Base-by-base conservation (phyloP, 192 early-diverging fungal species). In the Backusella tarrabulga region DNA sequence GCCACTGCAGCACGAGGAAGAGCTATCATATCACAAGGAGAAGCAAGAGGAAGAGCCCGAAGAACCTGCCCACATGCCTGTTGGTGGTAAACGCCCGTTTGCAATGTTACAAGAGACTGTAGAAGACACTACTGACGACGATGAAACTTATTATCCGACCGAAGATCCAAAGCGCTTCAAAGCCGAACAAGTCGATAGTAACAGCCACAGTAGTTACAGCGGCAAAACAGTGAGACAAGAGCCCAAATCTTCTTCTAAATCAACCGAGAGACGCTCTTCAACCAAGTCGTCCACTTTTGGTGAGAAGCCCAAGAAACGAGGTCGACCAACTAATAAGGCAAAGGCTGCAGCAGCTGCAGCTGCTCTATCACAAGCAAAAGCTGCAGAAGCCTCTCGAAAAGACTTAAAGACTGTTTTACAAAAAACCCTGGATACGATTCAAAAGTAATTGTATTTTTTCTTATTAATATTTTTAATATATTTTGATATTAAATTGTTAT, bases 381-480 rank as follows among this genome's bases (percentile, higher is more conserved):
- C 29, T 46, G 19, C 67, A 44, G 40, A 38, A 66, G 41, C 77
- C 0, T 23, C 83, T 50, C 89, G 85, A 80, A 89, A 85, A 44
- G 86, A 90, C 75, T 83, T 95, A 36, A 89, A 88, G 50, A 84
- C 88, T 26, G 85, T 91, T 36, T 87, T 92, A 34, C 71, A 80
- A 67, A 93, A 92, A 71, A 78, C 93, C 23, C 75, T 93, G 54
- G 87, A 88, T 40, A 87, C 84, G 35, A 88, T 95, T 71, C 84
- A 88, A 68, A 92, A 90, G 90, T 90, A 83, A 54, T 44, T 3
- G 19, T 44, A 15, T 44, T 44, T 3, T 15, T 77, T 21, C 4
- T 15, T 40, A 38, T 46, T 67, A 21, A 3, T 6, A 32, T 3
- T 32, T 32, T 32, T 32, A 32, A 32, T 32, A 3, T 32, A 26